phyloP scores from a whole-genome alignment of 1,284 basidiomycete species.

The Neotropicomus parvogracilis region DNA sequence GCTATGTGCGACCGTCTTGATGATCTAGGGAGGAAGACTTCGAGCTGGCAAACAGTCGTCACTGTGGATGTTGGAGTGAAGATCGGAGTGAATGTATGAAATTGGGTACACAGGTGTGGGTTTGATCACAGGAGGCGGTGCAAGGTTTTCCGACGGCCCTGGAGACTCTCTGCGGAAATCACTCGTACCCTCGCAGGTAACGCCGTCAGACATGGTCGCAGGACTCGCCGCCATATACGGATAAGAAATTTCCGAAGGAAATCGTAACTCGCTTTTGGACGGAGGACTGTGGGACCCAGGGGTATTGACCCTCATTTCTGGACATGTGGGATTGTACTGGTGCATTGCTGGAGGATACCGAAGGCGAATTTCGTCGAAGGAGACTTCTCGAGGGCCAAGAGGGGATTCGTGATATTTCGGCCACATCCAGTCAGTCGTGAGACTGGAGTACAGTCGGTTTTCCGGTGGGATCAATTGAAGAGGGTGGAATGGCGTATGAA shows the following conservation, averaged over 20 bases:
- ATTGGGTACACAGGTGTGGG: conserved; percentile 30
- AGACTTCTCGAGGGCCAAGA: conserved; percentile 8
- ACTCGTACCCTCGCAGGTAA: background rate
- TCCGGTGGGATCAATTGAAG: conserved; percentile 17
- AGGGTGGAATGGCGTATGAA: conserved; percentile 14
- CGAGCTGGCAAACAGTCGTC: conserved; percentile 2
- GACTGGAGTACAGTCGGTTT: conserved; percentile 8
- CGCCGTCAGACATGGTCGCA: background rate
- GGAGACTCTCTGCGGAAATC: conserved; percentile 1
- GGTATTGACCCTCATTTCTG: conserved; percentile 9
- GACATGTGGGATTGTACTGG: conserved; percentile 9
- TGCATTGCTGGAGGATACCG: conserved; percentile 6
- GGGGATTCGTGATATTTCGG: conserved; percentile 15
- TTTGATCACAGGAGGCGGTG: conserved; percentile 24
- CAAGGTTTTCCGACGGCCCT: conserved; percentile 11
- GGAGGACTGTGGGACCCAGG: conserved; percentile 5
- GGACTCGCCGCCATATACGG: conserved; percentile 5
- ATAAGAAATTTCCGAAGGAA: conserved; percentile 11
- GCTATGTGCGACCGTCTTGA: background rate
- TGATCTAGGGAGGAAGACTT: conserved; percentile 9
- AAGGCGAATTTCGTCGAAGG: conserved; percentile 11
- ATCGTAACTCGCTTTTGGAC: conserved; percentile 15
- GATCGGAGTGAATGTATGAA: conserved; percentile 23
- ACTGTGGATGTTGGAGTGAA: conserved; percentile 4
- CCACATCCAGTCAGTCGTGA: conserved; percentile 22